phyloP scores from a whole-genome alignment of 208 protist genomes.

The Trypanosoma lewisi region DNA sequence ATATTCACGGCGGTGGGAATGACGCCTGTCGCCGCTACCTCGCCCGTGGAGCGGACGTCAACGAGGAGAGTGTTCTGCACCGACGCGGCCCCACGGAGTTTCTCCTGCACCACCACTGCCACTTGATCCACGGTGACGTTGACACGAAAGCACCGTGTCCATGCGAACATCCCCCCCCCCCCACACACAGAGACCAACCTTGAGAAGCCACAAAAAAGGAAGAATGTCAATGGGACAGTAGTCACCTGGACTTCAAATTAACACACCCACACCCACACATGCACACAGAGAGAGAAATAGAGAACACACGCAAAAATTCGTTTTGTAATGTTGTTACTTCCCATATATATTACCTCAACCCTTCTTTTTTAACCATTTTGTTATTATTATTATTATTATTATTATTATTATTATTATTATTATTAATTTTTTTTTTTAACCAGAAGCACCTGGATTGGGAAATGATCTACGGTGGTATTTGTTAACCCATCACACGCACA shows the following conservation, averaged over 20 bases:
- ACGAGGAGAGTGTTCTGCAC: conserved; percentile 44
- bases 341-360: too few species aligned
- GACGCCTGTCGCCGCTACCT: conserved; percentile 59
- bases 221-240: conserved; percentile 3
- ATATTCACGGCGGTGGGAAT: conserved; percentile 75
- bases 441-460: too few species aligned
- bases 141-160: conserved; percentile 8
- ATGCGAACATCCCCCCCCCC: conserved; percentile 17
- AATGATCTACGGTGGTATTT: too few species aligned
- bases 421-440: too few species aligned
- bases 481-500: too few species aligned
- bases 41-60: conserved; percentile 73
- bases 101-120: conserved; percentile 53
- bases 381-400: too few species aligned
- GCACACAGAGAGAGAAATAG: neutral
- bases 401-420: too few species aligned
- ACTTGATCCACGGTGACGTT: conserved; percentile 59
- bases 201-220: conserved; percentile 5
- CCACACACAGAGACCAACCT: conserved; percentile 3
- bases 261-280: neutral
- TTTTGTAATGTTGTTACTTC: too few species aligned
- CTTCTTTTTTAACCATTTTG: too few species aligned
- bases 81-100: conserved; percentile 24
- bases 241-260: neutral
- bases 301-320: too few species aligned